phyloP scores from a whole-genome alignment of 768 basidiomycete genomes.

The Clathrus columnatus region DNA sequence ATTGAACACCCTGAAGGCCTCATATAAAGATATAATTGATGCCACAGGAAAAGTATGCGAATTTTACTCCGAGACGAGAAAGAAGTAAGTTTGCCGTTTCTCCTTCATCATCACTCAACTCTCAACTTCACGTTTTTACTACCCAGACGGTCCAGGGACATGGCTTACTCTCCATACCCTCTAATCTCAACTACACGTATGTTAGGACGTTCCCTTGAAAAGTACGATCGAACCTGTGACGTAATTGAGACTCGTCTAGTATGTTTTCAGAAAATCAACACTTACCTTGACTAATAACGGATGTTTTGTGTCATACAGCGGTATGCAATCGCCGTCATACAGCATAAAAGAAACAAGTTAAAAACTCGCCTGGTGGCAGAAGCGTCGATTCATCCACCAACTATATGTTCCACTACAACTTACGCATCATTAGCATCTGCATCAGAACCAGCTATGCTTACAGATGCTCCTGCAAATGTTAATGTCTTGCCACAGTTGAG shows the following conservation, averaged over 20 bases:
- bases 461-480: conserved; percentile 11
- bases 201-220: conserved; percentile 66
- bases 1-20: conserved; percentile 44
- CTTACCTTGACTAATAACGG: neutral
- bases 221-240: conserved; percentile 74
- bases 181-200: conserved; percentile 56
- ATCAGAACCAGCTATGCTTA: conserved; percentile 12
- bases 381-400: conserved; percentile 21
- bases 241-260: conserved; percentile 65
- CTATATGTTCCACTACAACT: conserved; percentile 20
- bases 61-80: conserved; percentile 57
- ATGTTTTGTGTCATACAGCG: conserved; percentile 38
- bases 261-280: conserved; percentile 19
- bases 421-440: conserved; percentile 6
- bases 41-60: conserved; percentile 64
- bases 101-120: neutral
- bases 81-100: conserved; percentile 40
- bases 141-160: conserved; percentile 48
- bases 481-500: conserved; percentile 28
- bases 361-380: conserved; percentile 47
- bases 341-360: conserved; percentile 59
- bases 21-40: conserved; percentile 59
- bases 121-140: too few relatives aligned
- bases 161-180: conserved; percentile 50
- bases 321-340: conserved; percentile 61